phyloP scores from a whole-genome alignment of 2,329 filamentous ascomycete genomes.

The Xylariaceae sp. region DNA sequence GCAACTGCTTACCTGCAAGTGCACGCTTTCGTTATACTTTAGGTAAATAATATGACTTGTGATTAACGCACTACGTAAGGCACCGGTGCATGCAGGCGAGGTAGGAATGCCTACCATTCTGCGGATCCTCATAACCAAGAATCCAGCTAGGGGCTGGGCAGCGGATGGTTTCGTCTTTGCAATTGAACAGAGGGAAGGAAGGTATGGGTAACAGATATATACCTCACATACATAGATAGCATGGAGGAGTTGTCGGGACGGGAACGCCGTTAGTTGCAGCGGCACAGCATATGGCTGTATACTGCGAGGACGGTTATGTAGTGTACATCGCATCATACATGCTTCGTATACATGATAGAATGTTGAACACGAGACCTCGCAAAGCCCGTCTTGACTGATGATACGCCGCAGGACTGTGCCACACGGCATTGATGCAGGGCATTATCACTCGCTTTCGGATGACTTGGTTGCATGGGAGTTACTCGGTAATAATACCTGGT shows the following conservation, averaged over 20 bases:
- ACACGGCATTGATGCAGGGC: constrained; percentile 3
- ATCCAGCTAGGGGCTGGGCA: neutral
- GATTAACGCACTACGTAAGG: neutral
- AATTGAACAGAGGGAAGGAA: too few relatives aligned
- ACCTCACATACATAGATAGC: too few relatives aligned
- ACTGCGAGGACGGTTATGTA: too few relatives aligned
- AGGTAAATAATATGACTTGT: neutral
- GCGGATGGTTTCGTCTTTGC: too few relatives aligned
- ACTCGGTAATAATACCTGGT: too few relatives aligned
- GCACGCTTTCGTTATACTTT: neutral
- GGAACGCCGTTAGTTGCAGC: too few relatives aligned
- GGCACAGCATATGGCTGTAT: too few relatives aligned
- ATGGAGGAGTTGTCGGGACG: too few relatives aligned
- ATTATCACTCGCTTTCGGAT: too few relatives aligned
- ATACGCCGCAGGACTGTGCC: constrained; percentile 2
- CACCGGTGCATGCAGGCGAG: neutral
- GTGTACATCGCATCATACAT: neutral
- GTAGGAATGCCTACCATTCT: neutral
- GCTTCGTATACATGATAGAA: neutral
- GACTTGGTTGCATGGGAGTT: too few relatives aligned
- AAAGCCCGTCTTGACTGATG: neutral
- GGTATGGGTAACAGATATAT: too few relatives aligned
- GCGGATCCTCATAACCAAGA: neutral
- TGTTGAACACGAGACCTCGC: neutral
- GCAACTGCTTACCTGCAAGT: neutral